Conservation (phyloP, 306 rosid genomes). For the Morella rubra region DNA sequence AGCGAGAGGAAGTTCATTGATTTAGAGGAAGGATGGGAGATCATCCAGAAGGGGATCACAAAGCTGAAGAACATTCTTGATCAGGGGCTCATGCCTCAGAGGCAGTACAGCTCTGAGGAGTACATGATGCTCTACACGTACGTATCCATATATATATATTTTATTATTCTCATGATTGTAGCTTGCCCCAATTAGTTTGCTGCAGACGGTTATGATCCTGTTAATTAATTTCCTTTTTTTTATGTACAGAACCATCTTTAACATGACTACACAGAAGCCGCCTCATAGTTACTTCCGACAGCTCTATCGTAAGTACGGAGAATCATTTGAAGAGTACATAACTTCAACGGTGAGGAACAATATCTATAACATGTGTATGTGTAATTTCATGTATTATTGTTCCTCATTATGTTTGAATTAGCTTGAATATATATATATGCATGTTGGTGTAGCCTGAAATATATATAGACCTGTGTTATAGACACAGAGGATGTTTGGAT, state of each 20-base stretch:
- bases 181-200: neutral
- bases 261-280: slow-evolving; percentile 55
- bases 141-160: slow-evolving; percentile 32
- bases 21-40: slow-evolving; percentile 43
- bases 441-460: slow-evolving; percentile 1
- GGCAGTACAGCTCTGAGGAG: slow-evolving; percentile 31
- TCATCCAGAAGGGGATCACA: slow-evolving; percentile 35
- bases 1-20: slow-evolving; percentile 15
- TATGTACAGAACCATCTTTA: slow-evolving; percentile 52
- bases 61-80: slow-evolving; percentile 51
- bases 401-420: neutral
- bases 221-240: neutral
- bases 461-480: too few relatives aligned
- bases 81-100: slow-evolving; percentile 14
- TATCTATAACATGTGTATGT: neutral
- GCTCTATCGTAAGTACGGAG: slow-evolving; percentile 55
- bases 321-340: slow-evolving; percentile 59
- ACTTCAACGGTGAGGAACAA: slow-evolving; percentile 48
- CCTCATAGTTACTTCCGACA: slow-evolving; percentile 50
- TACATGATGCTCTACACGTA: slow-evolving; percentile 49
- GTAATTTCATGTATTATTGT: neutral
- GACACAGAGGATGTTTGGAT: too few relatives aligned
- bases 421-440: slow-evolving; percentile 12
- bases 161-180: slow-evolving; percentile 4
- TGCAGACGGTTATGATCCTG: slow-evolving; percentile 14